Percentiles rank a stretch among this genome's conserved stretches.
Conservation (phyloP, 805 yeast species). For the Starmerella gropengiesseri region DNA sequence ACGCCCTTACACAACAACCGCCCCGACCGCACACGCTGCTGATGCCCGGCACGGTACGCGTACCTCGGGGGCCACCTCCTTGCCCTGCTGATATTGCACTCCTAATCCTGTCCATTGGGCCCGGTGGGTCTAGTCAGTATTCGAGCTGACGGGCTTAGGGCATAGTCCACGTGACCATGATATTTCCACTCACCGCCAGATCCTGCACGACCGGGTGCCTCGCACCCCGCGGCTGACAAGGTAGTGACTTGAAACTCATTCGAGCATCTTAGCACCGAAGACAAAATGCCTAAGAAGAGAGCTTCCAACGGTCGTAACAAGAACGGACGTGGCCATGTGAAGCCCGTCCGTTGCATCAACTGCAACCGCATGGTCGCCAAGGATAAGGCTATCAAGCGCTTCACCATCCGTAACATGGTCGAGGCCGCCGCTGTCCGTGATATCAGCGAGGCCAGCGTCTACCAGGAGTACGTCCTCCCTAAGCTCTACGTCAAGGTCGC, state of each 20-base stretch:
- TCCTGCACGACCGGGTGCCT: too few species aligned
- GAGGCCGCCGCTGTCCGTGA: conserved; percentile 99
- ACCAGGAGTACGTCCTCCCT: conserved; percentile 98
- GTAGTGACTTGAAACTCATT: conserved; percentile 11
- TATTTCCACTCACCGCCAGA: too few species aligned
- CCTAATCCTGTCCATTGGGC: too few species aligned
- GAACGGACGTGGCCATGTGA: conserved; percentile 99
- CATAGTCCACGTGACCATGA: neutral
- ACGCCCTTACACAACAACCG: too few species aligned
- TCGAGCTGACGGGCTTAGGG: conserved; percentile 3
- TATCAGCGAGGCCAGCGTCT: conserved; percentile 98
- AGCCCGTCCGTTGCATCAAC: conserved; percentile 99
- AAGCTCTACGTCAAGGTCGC: conserved; percentile 99
- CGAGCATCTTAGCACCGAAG: conserved; percentile 7
- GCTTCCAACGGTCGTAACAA: conserved; percentile 99
- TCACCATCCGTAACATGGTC: conserved; percentile 99
- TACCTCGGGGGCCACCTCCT: too few species aligned
- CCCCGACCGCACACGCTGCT: too few species aligned
- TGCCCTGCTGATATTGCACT: too few species aligned
- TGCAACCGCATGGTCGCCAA: conserved; percentile 99
- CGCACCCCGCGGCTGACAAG: conserved; percentile 6
- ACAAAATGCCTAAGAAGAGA: conserved; percentile 99
- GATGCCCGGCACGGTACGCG: too few species aligned
- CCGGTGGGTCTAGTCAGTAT: too few species aligned
- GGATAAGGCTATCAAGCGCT: conserved; percentile 99